These are phyloP conservation scores for Quercus aquifolioides DNA, from an alignment of 306 rosid genomes.

Conservation along the genomic window DNA sequence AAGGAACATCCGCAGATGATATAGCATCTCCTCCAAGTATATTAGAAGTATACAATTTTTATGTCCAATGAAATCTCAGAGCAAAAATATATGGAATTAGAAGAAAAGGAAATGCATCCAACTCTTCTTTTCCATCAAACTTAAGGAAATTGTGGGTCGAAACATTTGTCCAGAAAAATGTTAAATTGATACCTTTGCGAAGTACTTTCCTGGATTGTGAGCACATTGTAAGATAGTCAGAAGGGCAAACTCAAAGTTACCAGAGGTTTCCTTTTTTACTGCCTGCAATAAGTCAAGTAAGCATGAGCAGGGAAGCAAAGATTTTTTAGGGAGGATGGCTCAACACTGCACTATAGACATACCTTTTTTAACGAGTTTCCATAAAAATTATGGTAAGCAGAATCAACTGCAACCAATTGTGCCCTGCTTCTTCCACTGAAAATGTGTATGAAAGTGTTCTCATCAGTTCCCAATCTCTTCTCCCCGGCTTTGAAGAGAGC, in stretches of 20 bases:
- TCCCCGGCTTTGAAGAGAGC: too few species aligned
- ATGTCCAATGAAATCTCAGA: background rate
- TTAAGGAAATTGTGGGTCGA: background rate
- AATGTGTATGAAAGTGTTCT: constrained; percentile 22
- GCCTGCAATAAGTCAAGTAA: constrained; percentile 19
- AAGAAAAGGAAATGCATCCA: background rate
- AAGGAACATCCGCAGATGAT: background rate
- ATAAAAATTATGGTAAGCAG: constrained; percentile 28
- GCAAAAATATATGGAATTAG: background rate
- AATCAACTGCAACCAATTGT: constrained; percentile 35
- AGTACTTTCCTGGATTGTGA: constrained; percentile 33
- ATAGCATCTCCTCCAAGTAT: background rate
- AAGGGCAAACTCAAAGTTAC: constrained; percentile 35
- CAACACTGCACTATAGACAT: background rate
- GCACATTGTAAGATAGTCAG: constrained; percentile 32
- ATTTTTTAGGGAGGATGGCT: background rate
- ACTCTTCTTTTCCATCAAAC: background rate
- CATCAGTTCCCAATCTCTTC: too few species aligned
- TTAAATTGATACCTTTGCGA: constrained; percentile 32
- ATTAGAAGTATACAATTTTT: background rate
- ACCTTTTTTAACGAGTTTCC: constrained; percentile 35
- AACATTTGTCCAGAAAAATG: background rate
- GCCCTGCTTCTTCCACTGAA: constrained; percentile 44
- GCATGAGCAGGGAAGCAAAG: too few species aligned
- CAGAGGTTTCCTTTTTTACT: constrained; percentile 39